Conservation (phyloP, 441 rosid species). For the Gossypium trilobum region DNA sequence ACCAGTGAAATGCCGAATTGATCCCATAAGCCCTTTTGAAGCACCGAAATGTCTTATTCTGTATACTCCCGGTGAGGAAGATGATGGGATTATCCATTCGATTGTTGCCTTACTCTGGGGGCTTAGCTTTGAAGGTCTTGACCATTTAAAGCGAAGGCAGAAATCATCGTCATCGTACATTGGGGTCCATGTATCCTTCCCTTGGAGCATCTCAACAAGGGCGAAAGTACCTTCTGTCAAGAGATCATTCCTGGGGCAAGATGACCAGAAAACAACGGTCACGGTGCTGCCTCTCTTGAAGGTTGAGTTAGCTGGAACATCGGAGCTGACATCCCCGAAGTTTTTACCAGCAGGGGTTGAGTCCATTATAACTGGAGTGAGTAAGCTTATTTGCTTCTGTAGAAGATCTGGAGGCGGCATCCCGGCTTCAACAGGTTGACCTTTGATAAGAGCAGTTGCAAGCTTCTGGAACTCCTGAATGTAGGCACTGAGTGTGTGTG, state of each 20-base stretch:
- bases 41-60: constrained; percentile 89
- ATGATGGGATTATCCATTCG: constrained; percentile 73
- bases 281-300: constrained; percentile 55
- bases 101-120: constrained; percentile 62
- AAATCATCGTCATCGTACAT: constrained; percentile 85
- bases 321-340: constrained; percentile 64
- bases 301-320: constrained; percentile 62
- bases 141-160: constrained; percentile 81
- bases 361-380: constrained; percentile 72
- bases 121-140: constrained; percentile 66
- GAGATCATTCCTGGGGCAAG: constrained; percentile 82
- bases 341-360: constrained; percentile 48
- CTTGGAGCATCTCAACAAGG: constrained; percentile 66
- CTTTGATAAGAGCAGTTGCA: constrained; percentile 45
- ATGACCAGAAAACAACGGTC: constrained; percentile 70
- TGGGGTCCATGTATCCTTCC: constrained; percentile 66
- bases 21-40: constrained; percentile 57
- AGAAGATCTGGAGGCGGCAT: constrained; percentile 74
- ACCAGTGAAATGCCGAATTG: constrained; percentile 70
- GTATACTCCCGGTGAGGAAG: constrained; percentile 66
- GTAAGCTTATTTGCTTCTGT: constrained; percentile 62
- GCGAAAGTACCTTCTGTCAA: constrained; percentile 85
- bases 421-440: constrained; percentile 44
- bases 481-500: constrained; percentile 76
- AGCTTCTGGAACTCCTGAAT: constrained; percentile 84